Percentiles rank a stretch among this genome's conserved stretches.
Conservation (phyloP, 352 stramenopile species). For the Globisporangium yorkense region DNA sequence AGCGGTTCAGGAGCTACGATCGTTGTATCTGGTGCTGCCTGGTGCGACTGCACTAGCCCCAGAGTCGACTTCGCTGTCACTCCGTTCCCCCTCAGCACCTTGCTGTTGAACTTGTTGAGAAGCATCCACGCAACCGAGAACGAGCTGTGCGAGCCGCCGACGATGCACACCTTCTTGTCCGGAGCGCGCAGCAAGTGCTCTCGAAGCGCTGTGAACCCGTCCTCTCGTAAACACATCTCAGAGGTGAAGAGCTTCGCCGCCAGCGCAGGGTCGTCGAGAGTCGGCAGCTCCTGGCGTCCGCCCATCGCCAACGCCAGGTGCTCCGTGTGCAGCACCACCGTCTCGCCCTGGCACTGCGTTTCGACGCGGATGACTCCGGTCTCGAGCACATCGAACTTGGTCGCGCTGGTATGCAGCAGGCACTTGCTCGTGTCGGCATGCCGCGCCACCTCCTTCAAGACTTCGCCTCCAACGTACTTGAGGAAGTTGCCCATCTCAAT, state of each 20-base stretch:
- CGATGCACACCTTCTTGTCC: slow-evolving; percentile 63
- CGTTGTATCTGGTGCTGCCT: not conserved
- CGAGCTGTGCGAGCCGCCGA: slow-evolving; percentile 81
- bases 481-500: slow-evolving; percentile 67
- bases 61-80: not conserved
- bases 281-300: slow-evolving; percentile 43
- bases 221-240: slow-evolving; percentile 54
- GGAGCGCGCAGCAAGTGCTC: slow-evolving; percentile 37
- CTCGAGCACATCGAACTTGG: slow-evolving; percentile 36
- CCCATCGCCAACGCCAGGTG: slow-evolving; percentile 68
- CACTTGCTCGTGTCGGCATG: slow-evolving; percentile 35
- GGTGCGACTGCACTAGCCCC: not conserved
- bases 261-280: slow-evolving; percentile 29
- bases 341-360: slow-evolving; percentile 21
- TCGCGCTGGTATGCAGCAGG: slow-evolving; percentile 44
- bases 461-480: slow-evolving; percentile 31
- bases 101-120: slow-evolving; percentile 44
- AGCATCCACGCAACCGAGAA: slow-evolving; percentile 82
- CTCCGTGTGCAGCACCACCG: slow-evolving; percentile 41
- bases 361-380: slow-evolving; percentile 49
- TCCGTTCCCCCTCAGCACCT: not conserved
- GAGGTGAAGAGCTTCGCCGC: slow-evolving; percentile 58
- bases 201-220: slow-evolving; percentile 49
- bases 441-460: slow-evolving; percentile 42
- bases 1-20: not conserved